phyloP scores from a whole-genome alignment of 768 basidiomycete genomes.

The Hygrocybe coccinea region DNA sequence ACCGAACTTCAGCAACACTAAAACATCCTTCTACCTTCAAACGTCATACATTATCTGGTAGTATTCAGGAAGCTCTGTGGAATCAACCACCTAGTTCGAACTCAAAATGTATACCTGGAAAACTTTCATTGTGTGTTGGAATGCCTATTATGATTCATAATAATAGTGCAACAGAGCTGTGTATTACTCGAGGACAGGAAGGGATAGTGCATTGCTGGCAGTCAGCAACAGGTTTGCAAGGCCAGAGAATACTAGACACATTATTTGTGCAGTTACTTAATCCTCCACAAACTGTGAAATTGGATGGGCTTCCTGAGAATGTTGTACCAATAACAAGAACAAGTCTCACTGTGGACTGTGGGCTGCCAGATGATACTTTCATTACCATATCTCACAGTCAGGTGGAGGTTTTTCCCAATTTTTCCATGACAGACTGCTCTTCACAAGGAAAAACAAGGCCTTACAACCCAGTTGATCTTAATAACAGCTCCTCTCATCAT shows the following conservation, averaged over 20 bases:
- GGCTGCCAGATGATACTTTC: slow-evolving; percentile 17
- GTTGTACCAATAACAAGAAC: too few species aligned
- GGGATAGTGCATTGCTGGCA: slow-evolving; percentile 25
- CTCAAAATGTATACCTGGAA: slow-evolving; percentile 22
- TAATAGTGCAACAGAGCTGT: slow-evolving; percentile 28
- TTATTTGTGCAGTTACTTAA: slow-evolving; percentile 20
- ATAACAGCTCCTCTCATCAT: slow-evolving; percentile 13
- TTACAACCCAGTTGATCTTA: slow-evolving; percentile 26
- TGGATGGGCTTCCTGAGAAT: too few species aligned
- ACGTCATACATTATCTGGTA: too few species aligned
- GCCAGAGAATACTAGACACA: slow-evolving; percentile 16
- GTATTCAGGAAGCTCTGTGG: slow-evolving; percentile 8
- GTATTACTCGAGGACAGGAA: slow-evolving; percentile 31
- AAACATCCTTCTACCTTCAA: background rate
- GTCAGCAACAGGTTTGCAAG: slow-evolving; percentile 8
- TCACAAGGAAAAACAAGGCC: too few species aligned
- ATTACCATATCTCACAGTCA: slow-evolving; percentile 18
- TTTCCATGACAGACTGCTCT: too few species aligned
- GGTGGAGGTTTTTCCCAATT: slow-evolving; percentile 19
- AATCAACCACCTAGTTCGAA: slow-evolving; percentile 1
- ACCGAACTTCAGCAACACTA: too few species aligned
- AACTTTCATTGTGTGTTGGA: slow-evolving; percentile 27
- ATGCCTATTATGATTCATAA: too few species aligned
- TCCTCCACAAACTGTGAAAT: too few species aligned
- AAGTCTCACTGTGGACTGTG: slow-evolving; percentile 7